Evolutionary conservation across 805 yeast species (phyloP).

Genomic region (Candida gorgasii): DNA sequence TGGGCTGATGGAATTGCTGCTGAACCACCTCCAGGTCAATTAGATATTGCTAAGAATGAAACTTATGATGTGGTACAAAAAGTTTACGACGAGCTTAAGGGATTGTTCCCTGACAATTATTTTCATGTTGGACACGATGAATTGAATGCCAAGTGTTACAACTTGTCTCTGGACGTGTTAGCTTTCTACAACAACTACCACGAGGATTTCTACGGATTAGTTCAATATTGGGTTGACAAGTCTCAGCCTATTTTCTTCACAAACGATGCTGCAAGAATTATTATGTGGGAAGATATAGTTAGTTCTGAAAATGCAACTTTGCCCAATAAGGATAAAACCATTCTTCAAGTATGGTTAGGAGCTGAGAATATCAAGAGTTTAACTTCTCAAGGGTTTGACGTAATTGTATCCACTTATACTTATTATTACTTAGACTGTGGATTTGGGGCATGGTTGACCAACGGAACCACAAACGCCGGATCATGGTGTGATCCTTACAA

Average conservation of each 20-base stretch:
- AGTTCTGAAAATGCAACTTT: slow-evolving; percentile 22
- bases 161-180: slow-evolving; percentile 24
- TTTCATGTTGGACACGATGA: slow-evolving; percentile 47
- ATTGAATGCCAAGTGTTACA: slow-evolving; percentile 34
- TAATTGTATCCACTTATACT: slow-evolving; percentile 34
- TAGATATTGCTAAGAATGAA: slow-evolving; percentile 31
- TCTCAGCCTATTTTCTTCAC: slow-evolving; percentile 32
- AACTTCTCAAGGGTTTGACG: slow-evolving; percentile 36
- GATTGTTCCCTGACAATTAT: slow-evolving; percentile 33
- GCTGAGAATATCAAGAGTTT: slow-evolving; percentile 25
- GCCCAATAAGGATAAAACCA: slow-evolving; percentile 26
- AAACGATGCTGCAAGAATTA: slow-evolving; percentile 21
- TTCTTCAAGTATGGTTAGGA: slow-evolving; percentile 38
- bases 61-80: slow-evolving; percentile 34
- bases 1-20: slow-evolving; percentile 27
- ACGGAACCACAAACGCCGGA: slow-evolving; percentile 35
- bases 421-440: slow-evolving; percentile 45
- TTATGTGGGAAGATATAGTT: slow-evolving; percentile 44
- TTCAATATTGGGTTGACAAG: slow-evolving; percentile 36
- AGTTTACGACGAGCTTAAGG: slow-evolving; percentile 33
- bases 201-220: slow-evolving; percentile 25
- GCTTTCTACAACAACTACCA: slow-evolving; percentile 29
- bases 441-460: slow-evolving; percentile 35
- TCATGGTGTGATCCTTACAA: slow-evolving; percentile 47
- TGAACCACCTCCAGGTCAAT: slow-evolving; percentile 45